Evolutionary conservation across 805 yeast species (phyloP).

Genomic region (Cyberlindnera mycetangii): DNA sequence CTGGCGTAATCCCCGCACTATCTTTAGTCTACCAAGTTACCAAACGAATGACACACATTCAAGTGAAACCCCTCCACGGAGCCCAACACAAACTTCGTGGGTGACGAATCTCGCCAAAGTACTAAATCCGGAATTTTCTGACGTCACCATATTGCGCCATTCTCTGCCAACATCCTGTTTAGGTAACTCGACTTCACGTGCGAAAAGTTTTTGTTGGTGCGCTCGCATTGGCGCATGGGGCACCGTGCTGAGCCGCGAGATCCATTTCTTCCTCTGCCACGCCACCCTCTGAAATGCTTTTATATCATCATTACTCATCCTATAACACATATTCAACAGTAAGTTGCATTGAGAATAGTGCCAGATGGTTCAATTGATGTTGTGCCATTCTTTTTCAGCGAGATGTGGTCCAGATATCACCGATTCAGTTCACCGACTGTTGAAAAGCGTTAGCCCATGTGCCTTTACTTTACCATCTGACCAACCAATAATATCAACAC

Average conservation of each 20-base stretch:
- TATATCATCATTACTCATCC: background rate
- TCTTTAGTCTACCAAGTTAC: background rate
- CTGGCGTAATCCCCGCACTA: background rate
- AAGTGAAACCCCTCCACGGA: background rate
- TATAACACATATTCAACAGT: background rate
- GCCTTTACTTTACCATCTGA: background rate
- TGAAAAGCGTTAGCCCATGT: background rate
- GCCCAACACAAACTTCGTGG: background rate
- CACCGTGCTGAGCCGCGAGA: background rate
- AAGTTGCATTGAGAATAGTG: background rate
- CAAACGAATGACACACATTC: background rate
- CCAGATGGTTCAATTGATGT: background rate
- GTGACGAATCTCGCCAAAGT: background rate
- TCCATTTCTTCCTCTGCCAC: background rate
- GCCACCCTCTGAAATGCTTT: background rate
- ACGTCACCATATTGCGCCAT: background rate
- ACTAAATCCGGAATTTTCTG: background rate
- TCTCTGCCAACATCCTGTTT: background rate
- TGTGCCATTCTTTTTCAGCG: background rate
- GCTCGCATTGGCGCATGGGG: background rate
- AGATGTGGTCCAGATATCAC: background rate
- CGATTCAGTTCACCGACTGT: background rate
- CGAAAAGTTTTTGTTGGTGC: background rate
- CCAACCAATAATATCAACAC: background rate
- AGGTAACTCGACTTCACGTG: constrained; percentile 4